Evolutionary conservation across 2,329 filamentous ascomycete genomes (phyloP), one percentile per base, ranked within the genome.

Genomic region (Trichoderma brevicompactum): DNA sequence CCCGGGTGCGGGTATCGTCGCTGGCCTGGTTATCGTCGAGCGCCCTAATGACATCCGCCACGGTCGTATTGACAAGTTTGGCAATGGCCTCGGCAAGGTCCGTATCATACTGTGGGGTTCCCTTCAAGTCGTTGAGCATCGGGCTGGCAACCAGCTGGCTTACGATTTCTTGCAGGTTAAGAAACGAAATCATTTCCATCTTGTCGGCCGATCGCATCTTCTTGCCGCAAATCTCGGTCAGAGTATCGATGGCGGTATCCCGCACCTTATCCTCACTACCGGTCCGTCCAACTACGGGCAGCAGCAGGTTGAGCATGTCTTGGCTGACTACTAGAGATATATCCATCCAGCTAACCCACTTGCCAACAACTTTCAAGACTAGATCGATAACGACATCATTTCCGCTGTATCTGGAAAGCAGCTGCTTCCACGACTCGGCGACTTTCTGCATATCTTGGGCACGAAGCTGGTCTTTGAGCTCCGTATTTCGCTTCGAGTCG

Each of bases 331-430:
- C 89, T 65, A 99, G 83, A 58, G 91, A 91, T 72, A 99, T 98
- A 74, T 98, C 95, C 73, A 96, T 96, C 95, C 95, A 99, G 84
- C 93, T 96, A 67, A 97, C 93, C 94, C 95, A 99, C 76, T 94
- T 95, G 43, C 92, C 93, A 69, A 99, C 88, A n/a, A 93, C 90
- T 78, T 90, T 92, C 61, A 99, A 83, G 71, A 92, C 94, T 84
- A 96, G 89, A 76, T 97, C 93, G 49, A 96, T 85, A 65, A 98
- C 85, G 48, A 80, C 76, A 73, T 93, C 89, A 70, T 90, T 87
- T 73, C 85, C 86, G 70, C 84, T 83, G 85, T 94, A 98, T 72
- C 89, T 87, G 10, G 87, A 84, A 64, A 99, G 83, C 50, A 99
- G 90, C 73, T 96, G 91, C 77, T 95, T 92, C 95, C 95, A 99